Base-by-base conservation (phyloP, 2,329 filamentous ascomycete species). In the Colletotrichum scovillei region DNA sequence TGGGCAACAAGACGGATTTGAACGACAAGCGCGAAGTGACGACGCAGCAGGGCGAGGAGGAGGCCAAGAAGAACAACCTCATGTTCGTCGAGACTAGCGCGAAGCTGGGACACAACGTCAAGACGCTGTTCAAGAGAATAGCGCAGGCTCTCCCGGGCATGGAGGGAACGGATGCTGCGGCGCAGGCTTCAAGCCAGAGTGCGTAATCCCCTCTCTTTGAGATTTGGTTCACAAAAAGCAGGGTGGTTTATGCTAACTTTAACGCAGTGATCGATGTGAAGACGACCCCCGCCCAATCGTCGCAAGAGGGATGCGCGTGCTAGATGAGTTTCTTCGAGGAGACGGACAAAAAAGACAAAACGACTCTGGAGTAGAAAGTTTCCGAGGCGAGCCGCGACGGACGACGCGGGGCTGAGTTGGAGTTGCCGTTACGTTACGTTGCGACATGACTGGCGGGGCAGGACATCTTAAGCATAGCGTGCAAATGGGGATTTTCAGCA, bases 21-120 rank as follows among this genome's bases (percentile, higher is more conserved):
- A 97, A 97, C 84, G 97, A 99, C 84, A 98, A 98, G 90, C 91
- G 97, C 68, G 96, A 99, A 85, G 97, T 99, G 74, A 99, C 96
- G 55, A 97, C 95, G 46, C 92, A 94, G 81, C 95, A 98, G 84
- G 97, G 97, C 73, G 97, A 99, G 84, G 97, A 98, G 79, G 97
- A 99, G 86, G 96, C 96, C 56, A 98, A 97, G 90, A 96, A 96
- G 88, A 96, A 98, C 84, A 97, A 97, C 77, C 87, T 98, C 77
- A 98, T 99, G 94, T 99, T 99, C 81, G 97, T 99, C 79, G 97
- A 99, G 88, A 99, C 97, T 67, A 98, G 95, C 83, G 97, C 97
- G 67, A 99, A 99, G 89, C 89, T 98, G 14, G 95, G 97, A 53
- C 95, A 98, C 85, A 99, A 99, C 81, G 97, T 99, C 78, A 99